These are phyloP conservation scores for Monosporozyma yasuniensis DNA, from an alignment of 805 yeast species.

Conservation along the genomic window DNA sequence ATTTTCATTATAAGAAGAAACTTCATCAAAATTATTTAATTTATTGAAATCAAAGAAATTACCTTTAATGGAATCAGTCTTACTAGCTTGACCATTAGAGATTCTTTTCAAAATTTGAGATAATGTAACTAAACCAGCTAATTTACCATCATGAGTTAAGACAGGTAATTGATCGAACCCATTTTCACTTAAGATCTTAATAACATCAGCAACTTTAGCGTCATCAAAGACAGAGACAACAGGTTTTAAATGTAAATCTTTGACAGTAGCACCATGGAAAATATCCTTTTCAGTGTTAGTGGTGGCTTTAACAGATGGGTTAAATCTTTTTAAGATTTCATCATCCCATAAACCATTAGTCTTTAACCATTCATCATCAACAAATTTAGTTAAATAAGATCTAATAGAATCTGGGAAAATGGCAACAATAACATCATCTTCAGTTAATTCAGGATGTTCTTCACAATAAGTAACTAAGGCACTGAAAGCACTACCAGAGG, in stretches of 20 bases:
- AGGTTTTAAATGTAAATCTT: slow-evolving; percentile 65
- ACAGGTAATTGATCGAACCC: slow-evolving; percentile 86
- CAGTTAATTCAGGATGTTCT: slow-evolving; percentile 51
- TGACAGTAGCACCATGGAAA: slow-evolving; percentile 49
- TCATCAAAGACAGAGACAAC: slow-evolving; percentile 62
- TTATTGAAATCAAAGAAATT: slow-evolving; percentile 64
- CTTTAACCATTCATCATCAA: slow-evolving; percentile 86
- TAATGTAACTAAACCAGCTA: slow-evolving; percentile 68
- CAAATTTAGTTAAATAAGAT: slow-evolving; percentile 79
- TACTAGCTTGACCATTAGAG: slow-evolving; percentile 51
- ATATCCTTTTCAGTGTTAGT: slow-evolving; percentile 32
- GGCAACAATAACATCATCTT: slow-evolving; percentile 67
- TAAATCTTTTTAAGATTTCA: slow-evolving; percentile 32
- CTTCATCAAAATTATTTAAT: slow-evolving; percentile 49
- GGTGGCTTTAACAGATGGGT: slow-evolving; percentile 15
- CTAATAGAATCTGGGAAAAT: slow-evolving; percentile 82
- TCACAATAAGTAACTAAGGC: slow-evolving; percentile 66
- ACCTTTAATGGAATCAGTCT: slow-evolving; percentile 41
- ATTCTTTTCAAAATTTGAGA: slow-evolving; percentile 61
- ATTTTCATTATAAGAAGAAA: slow-evolving; percentile 53
- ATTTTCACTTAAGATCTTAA: slow-evolving; percentile 59
- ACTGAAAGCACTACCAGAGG: slow-evolving; percentile 75
- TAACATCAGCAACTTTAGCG: slow-evolving; percentile 55
- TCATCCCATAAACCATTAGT: slow-evolving; percentile 64
- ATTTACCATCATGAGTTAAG: slow-evolving; percentile 44